These are phyloP conservation scores for Wickerhamomyces rabaulensis DNA, from an alignment of 805 yeast genomes.

Conservation along the genomic window DNA sequence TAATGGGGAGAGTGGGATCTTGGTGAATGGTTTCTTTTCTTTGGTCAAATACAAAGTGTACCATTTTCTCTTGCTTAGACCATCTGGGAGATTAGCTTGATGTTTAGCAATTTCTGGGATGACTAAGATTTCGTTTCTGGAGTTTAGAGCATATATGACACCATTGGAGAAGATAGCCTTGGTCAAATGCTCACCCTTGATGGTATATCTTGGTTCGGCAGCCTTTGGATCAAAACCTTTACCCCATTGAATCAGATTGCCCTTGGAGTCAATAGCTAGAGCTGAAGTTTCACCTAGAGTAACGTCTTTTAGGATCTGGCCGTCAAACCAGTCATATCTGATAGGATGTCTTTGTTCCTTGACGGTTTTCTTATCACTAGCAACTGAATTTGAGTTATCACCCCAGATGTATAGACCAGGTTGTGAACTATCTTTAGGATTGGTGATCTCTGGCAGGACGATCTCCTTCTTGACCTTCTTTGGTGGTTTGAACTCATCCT, in stretches of 20 bases:
- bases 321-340: conserved; percentile 61
- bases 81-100: conserved; percentile 4
- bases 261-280: conserved; percentile 57
- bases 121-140: conserved; percentile 28
- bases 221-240: conserved; percentile 29
- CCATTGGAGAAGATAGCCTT: conserved; percentile 48
- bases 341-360: conserved; percentile 46
- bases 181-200: conserved; percentile 42
- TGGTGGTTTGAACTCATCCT: conserved; percentile 18
- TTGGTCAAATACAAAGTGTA: conserved; percentile 2
- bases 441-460: conserved; percentile 26
- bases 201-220: conserved; percentile 27
- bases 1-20: conserved; percentile 3
- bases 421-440: conserved; percentile 32
- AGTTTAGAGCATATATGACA: conserved; percentile 42
- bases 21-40: conserved; percentile 7
- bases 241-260: conserved; percentile 76
- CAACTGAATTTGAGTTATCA: conserved; percentile 37
- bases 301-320: conserved; percentile 51
- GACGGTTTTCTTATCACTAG: conserved; percentile 22
- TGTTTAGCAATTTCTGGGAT: conserved; percentile 24
- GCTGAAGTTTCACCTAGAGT: conserved; percentile 40
- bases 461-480: conserved; percentile 20
- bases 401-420: conserved; percentile 70
- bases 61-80: conserved; percentile 10